phyloP scores from a whole-genome alignment of 202 grass and related monocot species.

The Bolboschoenoplectus hybrid region DNA sequence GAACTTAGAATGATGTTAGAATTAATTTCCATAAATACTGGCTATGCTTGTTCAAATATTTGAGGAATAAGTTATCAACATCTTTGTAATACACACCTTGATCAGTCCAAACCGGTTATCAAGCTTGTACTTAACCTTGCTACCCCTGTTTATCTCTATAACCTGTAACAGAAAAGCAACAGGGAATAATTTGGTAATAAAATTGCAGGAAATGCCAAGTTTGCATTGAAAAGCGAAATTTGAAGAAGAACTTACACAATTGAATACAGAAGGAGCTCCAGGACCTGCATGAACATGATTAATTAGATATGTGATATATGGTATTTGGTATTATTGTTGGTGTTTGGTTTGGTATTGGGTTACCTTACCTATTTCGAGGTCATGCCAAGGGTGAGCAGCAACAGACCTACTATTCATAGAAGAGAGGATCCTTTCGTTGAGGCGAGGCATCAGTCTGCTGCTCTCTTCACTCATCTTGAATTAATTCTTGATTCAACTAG shows the following conservation, averaged over 20 bases:
- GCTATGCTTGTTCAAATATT: background rate
- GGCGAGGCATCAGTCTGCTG: conserved; percentile 47
- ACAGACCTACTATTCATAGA: conserved; percentile 65
- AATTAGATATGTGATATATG: background rate
- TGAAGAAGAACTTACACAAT: conserved; percentile 65
- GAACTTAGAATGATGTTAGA: conserved; percentile 32
- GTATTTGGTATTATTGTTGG: no score
- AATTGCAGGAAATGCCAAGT: background rate
- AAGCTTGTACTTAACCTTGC: conserved; percentile 87
- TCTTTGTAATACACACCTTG: conserved; percentile 53
- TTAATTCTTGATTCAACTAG: conserved; percentile 29
- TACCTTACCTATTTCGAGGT: conserved; percentile 67
- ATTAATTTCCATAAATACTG: background rate
- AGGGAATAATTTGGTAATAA: background rate
- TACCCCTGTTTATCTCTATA: conserved; percentile 87
- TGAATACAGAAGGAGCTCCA: conserved; percentile 76
- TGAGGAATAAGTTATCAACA: background rate
- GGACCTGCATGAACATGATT: conserved; percentile 44
- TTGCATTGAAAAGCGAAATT: background rate
- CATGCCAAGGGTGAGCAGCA: conserved; percentile 87
- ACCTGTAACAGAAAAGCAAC: conserved; percentile 44
- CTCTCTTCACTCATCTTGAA: conserved; percentile 36
- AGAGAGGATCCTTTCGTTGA: conserved; percentile 87
- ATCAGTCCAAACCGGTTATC: conserved; percentile 82
- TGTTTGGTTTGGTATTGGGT: no score